These are phyloP conservation scores for Flaveria brownii DNA, from an alignment of 129 eudicot species.

Conservation along the genomic window DNA sequence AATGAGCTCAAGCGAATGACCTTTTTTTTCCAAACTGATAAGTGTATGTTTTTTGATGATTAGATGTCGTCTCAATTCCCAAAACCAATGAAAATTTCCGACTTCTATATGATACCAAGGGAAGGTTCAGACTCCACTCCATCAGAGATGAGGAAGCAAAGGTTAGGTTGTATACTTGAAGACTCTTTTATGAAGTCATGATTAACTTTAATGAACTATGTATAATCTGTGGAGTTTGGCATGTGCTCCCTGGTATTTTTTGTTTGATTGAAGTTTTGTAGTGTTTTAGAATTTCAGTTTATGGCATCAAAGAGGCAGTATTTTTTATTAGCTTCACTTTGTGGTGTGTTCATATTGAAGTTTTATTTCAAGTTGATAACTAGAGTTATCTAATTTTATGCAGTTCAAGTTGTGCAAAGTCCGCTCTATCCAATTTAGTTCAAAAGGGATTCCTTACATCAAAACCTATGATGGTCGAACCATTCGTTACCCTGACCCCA, in stretches of 20 bases:
- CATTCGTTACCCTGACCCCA: conserved; percentile 60
- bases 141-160: conserved; percentile 60
- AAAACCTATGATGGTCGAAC: conserved; percentile 67
- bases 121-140: conserved; percentile 55
- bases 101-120: conserved; percentile 56
- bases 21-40: background rate
- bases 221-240: too few relatives aligned
- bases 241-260: too few relatives aligned
- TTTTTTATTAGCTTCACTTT: too few relatives aligned
- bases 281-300: background rate
- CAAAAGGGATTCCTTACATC: conserved; percentile 60
- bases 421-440: conserved; percentile 56
- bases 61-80: conserved; percentile 63
- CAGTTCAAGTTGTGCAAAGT: conserved; percentile 73
- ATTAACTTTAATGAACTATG: too few relatives aligned
- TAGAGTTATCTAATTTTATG: background rate
- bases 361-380: background rate
- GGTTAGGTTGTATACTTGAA: conserved; percentile 28
- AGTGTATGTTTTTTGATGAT: background rate
- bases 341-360: too few relatives aligned
- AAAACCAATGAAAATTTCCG: conserved; percentile 59
- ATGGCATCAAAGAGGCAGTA: too few relatives aligned
- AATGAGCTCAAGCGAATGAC: background rate
- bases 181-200: background rate
- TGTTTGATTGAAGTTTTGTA: background rate